phyloP scores from a whole-genome alignment of 345 rosid genomes.

The Gossypium herbaceum region DNA sequence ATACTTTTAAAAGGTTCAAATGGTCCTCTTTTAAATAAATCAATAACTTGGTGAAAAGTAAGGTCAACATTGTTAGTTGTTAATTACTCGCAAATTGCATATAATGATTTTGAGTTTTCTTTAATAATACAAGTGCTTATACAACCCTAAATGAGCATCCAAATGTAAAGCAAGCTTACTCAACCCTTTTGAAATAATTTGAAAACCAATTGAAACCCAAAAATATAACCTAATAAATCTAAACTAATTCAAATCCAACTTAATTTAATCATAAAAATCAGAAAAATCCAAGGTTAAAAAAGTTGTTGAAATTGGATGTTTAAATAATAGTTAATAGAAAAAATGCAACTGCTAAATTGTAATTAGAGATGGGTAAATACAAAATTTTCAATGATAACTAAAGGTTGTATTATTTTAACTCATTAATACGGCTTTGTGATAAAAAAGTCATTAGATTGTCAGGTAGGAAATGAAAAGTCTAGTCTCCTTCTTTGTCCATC shows the following conservation, averaged over 20 bases:
- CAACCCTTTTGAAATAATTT: too few species aligned
- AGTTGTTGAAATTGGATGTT: too few species aligned
- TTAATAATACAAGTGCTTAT: background rate
- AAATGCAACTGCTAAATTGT: too few species aligned
- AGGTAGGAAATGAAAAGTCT: constrained; percentile 1
- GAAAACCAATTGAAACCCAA: too few species aligned
- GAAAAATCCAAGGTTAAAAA: too few species aligned
- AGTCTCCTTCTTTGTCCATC: constrained; percentile 1
- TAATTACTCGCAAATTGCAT: background rate
- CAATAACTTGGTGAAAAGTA: background rate
- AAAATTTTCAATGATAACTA: background rate
- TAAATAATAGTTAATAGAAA: too few species aligned
- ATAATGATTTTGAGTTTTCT: background rate
- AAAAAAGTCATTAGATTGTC: background rate
- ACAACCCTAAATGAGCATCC: background rate
- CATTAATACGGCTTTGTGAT: background rate
- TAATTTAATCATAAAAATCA: too few species aligned
- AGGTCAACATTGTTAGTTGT: background rate
- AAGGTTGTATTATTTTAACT: background rate
- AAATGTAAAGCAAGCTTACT: background rate
- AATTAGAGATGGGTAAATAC: too few species aligned
- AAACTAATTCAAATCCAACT: too few species aligned
- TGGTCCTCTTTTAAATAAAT: background rate
- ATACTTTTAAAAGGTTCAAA: background rate
- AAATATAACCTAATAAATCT: too few species aligned